Base-by-base conservation (phyloP, 768 basidiomycete species). In the Phanerodontia chrysosporium region DNA sequence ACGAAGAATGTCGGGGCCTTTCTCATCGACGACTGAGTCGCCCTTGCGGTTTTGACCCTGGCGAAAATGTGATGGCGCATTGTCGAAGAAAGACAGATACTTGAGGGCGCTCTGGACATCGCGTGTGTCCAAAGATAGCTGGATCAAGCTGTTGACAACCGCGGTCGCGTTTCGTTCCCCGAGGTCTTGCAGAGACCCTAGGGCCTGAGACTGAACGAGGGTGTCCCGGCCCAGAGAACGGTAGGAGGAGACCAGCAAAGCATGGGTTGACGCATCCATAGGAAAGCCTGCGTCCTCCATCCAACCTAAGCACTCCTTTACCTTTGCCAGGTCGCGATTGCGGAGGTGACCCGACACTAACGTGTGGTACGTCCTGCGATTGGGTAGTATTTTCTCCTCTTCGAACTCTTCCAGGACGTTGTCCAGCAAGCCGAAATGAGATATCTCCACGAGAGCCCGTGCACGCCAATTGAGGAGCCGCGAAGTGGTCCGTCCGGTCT, bases 391-490 rank as follows among this genome's bases (percentile, higher is more conserved):
- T 1, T 74, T 66, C 51, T 77, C 72, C 27, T 67, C 65, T 51
- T 73, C 65, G 73, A 86, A 91, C 55, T 85, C 78, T 27, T 75
- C 67, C 45, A 87, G 70, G 1, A 81, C 74, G 42, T 66, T 68
- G 58, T 76, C 71, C 25, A 92, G 72, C 7, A 65, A 66, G 25
- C 70, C 66, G 64, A 79, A 89, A 29, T 78, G 71, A 57, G 79
- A 73, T 4, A 72, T 74, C 68, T 90, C 85, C 58, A 85, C 70
- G 42, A 83, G 66, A 1, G 88, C 86, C 36, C 83, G 81, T 8
- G 80, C 74, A 49, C 82, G 81, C 89, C 88, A 91, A 68, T 92
- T 84, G 61, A 92, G 77, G 24, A 92, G 74, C 30, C 83, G 80
- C 29, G 72, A 63, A 2, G 83, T 85, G 2, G 79, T 76, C 54